Evolutionary conservation across 345 rosid genomes (phyloP).

Genomic region (Salix dunnii): DNA sequence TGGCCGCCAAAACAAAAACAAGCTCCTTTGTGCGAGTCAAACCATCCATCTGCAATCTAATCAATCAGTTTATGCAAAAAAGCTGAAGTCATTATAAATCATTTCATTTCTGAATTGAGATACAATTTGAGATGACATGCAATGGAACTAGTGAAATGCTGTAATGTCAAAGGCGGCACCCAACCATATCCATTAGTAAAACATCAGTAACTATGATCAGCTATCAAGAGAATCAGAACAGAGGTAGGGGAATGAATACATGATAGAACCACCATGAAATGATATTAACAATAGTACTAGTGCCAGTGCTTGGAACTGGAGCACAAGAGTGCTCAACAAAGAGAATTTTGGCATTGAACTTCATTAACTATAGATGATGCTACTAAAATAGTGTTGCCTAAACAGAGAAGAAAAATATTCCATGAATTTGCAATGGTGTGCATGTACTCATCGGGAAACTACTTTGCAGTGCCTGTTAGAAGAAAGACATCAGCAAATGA

Average conservation of each 20-base stretch:
- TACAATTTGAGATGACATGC: conserved; percentile 3
- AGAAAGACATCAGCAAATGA: neutral
- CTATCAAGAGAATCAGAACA: neutral
- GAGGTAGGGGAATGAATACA: neutral
- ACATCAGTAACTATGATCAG: neutral
- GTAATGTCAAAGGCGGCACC: conserved; percentile 4
- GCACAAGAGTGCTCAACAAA: neutral
- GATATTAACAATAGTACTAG: neutral
- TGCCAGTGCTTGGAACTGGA: neutral
- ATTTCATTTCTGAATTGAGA: neutral
- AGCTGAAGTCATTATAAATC: neutral
- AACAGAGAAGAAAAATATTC: neutral
- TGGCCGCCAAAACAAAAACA: conserved; percentile 94
- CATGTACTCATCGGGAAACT: neutral
- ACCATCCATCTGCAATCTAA: conserved; percentile 90
- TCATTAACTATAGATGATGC: neutral
- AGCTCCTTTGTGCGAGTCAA: conserved; percentile 76
- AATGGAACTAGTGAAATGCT: neutral
- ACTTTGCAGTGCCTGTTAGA: neutral
- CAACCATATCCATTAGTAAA: neutral
- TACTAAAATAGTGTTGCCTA: neutral
- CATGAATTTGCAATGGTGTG: neutral
- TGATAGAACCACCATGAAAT: neutral
- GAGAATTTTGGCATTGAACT: neutral
- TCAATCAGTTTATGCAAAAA: conserved; percentile 19